Evolutionary conservation across 495 filamentous ascomycete species (phyloP).

Genomic region (Aspergillus kassunensis): DNA sequence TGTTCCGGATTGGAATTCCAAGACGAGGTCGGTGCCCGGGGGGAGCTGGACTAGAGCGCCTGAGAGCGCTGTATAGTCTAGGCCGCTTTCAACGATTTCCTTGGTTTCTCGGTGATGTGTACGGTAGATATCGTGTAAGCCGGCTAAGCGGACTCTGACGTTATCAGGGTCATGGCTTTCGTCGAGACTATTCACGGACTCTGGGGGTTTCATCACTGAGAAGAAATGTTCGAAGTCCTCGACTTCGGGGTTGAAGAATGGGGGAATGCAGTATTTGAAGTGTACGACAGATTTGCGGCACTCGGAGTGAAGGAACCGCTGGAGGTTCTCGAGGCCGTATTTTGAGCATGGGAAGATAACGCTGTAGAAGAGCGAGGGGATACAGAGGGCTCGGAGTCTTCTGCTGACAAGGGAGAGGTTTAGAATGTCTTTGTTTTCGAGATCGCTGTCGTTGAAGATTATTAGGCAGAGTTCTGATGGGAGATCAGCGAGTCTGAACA

Average conservation of each 20-base stretch:
- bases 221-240: neutral
- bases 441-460: too few relatives aligned
- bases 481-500: too few relatives aligned
- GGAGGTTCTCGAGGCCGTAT: neutral
- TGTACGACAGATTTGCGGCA: neutral
- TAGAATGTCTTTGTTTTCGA: neutral
- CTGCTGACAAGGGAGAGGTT: neutral
- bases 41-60: too few relatives aligned
- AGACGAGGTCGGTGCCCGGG: neutral
- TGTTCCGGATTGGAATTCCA: neutral
- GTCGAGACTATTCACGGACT: neutral
- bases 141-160: too few relatives aligned
- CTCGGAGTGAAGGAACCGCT: neutral
- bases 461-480: too few relatives aligned
- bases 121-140: too few relatives aligned
- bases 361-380: neutral
- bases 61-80: too few relatives aligned
- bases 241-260: neutral
- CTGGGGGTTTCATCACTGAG: neutral
- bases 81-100: too few relatives aligned
- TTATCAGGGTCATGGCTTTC: neutral
- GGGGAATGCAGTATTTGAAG: neutral
- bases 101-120: too few relatives aligned
- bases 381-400: neutral
- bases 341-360: neutral